Base-by-base conservation (phyloP, 169 alveolate genomes). In the Eimeria necatrix region DNA sequence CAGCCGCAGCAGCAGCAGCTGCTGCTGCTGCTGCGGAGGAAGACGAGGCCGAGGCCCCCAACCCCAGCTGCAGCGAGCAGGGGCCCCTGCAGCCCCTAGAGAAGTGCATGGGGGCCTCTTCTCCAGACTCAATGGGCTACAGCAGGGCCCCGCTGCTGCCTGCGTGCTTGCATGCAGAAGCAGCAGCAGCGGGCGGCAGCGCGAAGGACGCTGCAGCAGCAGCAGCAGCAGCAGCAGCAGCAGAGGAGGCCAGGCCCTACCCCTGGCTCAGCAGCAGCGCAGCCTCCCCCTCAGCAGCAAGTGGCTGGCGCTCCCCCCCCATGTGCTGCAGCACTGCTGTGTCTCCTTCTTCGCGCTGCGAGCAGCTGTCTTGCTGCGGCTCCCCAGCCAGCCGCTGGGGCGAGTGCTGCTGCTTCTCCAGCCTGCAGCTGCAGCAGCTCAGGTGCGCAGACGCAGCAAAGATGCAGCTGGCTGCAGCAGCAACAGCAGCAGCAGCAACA, bases 311-410 rank as follows among this genome's bases (percentile, higher is more conserved):
- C 49, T 84, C 92, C 5, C 92, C 92, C 48, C 92, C 92, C 20
- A 84, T 84, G 92, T 84, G 48, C 92, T 84, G 92, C 92, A 84
- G 92, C 60, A 84, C 92, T 12, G 92, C 92, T 4, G 92, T 84
- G 92, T 84, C 92, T 26, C 92, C 92, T 16, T 84, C 92, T 18
- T 84, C 74, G 0, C 92, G 92, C 53, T 84, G 92, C 51, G 92
- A 84, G 92, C 92, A 84, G 80, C 80, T 84, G 59, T 84, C 92
- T 53, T 84, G 92, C 92, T 84, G 92, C 80, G 92, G 92, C 74
- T 84, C 92, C 22, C 92, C 92, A 2, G 92, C 92, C 49, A 84
- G 92, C 48, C 14, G 80, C 10, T 84, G 92, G 41, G 92, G 92
- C 2, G 92, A 84, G 12, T 84, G 92, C 92, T 84, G 92, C 80